Conservation (phyloP, 495 filamentous ascomycete species). For the Penicillium silybi region DNA sequence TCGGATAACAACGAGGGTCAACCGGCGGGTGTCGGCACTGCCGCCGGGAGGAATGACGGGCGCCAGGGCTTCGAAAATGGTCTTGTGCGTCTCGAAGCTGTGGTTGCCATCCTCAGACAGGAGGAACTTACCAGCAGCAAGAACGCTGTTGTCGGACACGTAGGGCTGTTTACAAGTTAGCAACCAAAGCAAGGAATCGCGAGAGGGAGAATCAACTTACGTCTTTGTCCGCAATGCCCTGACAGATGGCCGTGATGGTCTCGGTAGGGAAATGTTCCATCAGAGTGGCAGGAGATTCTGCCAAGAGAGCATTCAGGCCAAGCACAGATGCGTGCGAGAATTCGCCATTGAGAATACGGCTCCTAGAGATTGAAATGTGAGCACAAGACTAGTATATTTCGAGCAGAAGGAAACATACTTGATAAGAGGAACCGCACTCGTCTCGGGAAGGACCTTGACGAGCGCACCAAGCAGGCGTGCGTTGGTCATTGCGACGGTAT, state of each 20-base stretch:
- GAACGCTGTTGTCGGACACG: conserved; percentile 82
- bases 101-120: conserved; percentile 53
- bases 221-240: conserved; percentile 72
- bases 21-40: conserved; percentile 75
- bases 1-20: conserved; percentile 84
- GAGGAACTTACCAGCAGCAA: conserved; percentile 94
- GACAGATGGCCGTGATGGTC: conserved; percentile 67
- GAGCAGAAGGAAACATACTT: conserved; percentile 47
- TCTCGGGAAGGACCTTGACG: conserved; percentile 71
- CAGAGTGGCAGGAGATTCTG: conserved; percentile 69
- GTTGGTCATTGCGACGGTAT: conserved; percentile 77
- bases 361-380: conserved; percentile 29
- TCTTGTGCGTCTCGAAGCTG: conserved; percentile 63
- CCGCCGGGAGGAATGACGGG: conserved; percentile 69
- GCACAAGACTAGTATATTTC: neutral
- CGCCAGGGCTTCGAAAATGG: conserved; percentile 73
- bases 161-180: conserved; percentile 51
- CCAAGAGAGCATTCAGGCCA: conserved; percentile 80
- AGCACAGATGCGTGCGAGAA: conserved; percentile 68
- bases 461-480: conserved; percentile 85
- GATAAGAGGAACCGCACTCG: conserved; percentile 63
- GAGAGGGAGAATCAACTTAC: conserved; percentile 41
- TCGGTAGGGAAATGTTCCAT: conserved; percentile 65
- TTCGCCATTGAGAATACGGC: conserved; percentile 68
- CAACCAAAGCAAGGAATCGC: neutral